Base-by-base conservation (phyloP, 805 yeast genomes). In the Cyberlindnera maritima region DNA sequence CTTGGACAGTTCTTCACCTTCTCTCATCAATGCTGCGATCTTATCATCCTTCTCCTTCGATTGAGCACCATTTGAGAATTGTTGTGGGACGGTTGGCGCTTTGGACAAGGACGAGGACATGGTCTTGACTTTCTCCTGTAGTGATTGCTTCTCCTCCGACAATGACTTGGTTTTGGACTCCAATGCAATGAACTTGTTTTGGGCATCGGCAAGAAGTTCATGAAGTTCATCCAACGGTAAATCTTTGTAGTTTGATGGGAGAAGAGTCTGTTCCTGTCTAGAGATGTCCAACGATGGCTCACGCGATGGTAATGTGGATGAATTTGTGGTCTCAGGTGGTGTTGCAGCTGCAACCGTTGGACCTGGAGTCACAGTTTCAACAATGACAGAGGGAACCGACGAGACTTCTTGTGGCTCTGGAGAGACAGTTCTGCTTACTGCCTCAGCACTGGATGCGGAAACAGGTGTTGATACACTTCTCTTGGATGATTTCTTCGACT, bases 1-100 rank as follows among this genome's bases (percentile, higher is more conserved):
- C 48, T 75, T 74, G 0, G 94, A 80, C 33, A 89, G 65, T 20
- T 76, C 79, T 52, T 85, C 83, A 4, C 96, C 96, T 64, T 90
- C 96, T 45, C 77, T 80, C 59, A 86, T 60, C 25, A 91, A 67
- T 47, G 83, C 81, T 15, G 77, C 75, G 21, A 91, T 80, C 26
- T 80, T 77, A 12, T 70, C 75, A 43, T 90, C 69, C 70, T 83
- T 56, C 64, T 78, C 60, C 36, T 55, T 58, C 18, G 58, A 10
- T 13, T 13, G 7, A 36, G 18, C 11, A 12, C 8, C 20, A 14
- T 12, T n/a, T 21, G 28, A 28, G 2, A 4, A 11, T 13, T 36
- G 36, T 39, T 35, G 33, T n/a, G 13, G 42, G 15, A 25, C 10
- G 3, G 20, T 15, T 9, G 19, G 28, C 28, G 39, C 18, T 8